Conservation (phyloP, 2,329 filamentous ascomycete genomes). For the Cryphonectria radicalis region DNA sequence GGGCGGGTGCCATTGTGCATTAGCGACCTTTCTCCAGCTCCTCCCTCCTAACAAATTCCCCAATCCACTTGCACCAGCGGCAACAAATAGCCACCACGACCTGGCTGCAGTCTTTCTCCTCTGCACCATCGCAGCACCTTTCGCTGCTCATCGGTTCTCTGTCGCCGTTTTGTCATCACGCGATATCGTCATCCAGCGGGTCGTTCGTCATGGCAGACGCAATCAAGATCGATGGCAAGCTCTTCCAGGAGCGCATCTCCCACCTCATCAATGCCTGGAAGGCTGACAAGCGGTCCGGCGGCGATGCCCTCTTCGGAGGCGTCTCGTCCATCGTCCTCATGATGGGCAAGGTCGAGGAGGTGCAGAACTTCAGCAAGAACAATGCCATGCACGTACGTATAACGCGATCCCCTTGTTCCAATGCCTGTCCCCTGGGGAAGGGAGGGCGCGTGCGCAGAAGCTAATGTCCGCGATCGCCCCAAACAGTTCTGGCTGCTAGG, state of each 20-base stretch:
- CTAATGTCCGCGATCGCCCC: constrained; percentile 15
- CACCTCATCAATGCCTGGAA: constrained; percentile 93
- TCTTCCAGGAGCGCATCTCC: constrained; percentile 91
- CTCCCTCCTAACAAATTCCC: neutral
- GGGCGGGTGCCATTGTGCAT: constrained; percentile 3
- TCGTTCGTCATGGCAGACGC: constrained; percentile 64
- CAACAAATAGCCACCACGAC: neutral
- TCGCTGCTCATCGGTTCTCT: constrained; percentile 26
- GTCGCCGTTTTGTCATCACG: constrained; percentile 25
- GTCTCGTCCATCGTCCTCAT: constrained; percentile 85
- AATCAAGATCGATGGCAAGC: constrained; percentile 91
- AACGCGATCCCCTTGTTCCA: neutral
- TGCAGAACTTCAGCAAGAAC: constrained; percentile 88
- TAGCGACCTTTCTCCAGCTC: constrained; percentile 12
- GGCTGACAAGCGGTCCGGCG: constrained; percentile 86
- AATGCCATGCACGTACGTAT: constrained; percentile 85
- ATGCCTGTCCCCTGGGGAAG: neutral
- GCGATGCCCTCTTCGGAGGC: constrained; percentile 83
- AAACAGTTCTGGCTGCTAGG: constrained; percentile 93
- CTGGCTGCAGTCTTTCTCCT: neutral
- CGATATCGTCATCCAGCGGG: constrained; percentile 31
- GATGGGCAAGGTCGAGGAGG: constrained; percentile 94
- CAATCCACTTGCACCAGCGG: constrained; percentile 2
- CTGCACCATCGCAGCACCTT: constrained; percentile 24
- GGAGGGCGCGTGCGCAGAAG: constrained; percentile 2